These are phyloP conservation scores for Candida tallmaniae DNA, from an alignment of 805 yeast species.

Conservation along the genomic window DNA sequence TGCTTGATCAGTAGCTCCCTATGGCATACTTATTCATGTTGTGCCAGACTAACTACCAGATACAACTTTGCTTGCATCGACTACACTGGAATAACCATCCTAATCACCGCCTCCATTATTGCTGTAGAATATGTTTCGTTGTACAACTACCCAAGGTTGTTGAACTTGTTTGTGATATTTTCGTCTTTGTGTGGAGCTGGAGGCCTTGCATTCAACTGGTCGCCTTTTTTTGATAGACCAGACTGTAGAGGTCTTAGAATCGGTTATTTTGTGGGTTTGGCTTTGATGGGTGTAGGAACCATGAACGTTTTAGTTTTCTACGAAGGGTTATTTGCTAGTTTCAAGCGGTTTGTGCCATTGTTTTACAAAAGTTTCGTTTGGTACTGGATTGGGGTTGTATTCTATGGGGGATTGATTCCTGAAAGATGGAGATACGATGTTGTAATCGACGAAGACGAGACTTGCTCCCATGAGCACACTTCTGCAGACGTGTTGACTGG, in stretches of 20 bases:
- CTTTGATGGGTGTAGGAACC: slow-evolving; percentile 69
- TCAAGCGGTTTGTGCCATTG: slow-evolving; percentile 61
- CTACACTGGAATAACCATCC: slow-evolving; percentile 87
- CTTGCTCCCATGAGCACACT: slow-evolving; percentile 19
- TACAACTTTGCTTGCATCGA: slow-evolving; percentile 87
- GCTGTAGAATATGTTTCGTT: slow-evolving; percentile 81
- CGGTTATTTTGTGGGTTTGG: slow-evolving; percentile 71
- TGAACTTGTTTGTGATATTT: slow-evolving; percentile 47
- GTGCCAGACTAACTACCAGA: slow-evolving; percentile 58
- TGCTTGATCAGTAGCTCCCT: slow-evolving; percentile 75
- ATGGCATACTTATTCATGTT: slow-evolving; percentile 91
- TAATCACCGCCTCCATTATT: slow-evolving; percentile 84
- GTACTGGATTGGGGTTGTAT: slow-evolving; percentile 78
- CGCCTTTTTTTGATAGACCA: slow-evolving; percentile 85
- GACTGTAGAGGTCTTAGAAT: slow-evolving; percentile 79
- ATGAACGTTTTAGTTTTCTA: slow-evolving; percentile 50
- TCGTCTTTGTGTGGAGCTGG: slow-evolving; percentile 63
- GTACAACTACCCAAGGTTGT: slow-evolving; percentile 52
- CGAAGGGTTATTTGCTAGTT: slow-evolving; percentile 52
- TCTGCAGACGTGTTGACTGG: slow-evolving; percentile 29
- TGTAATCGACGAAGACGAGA: slow-evolving; percentile 41
- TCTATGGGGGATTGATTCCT: slow-evolving; percentile 84
- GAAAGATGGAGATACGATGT: slow-evolving; percentile 82
- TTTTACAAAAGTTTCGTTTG: slow-evolving; percentile 62
- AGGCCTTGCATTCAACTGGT: slow-evolving; percentile 84